Conservation (phyloP, 2,329 filamentous ascomycete genomes). For the Fusarium metavorans region DNA sequence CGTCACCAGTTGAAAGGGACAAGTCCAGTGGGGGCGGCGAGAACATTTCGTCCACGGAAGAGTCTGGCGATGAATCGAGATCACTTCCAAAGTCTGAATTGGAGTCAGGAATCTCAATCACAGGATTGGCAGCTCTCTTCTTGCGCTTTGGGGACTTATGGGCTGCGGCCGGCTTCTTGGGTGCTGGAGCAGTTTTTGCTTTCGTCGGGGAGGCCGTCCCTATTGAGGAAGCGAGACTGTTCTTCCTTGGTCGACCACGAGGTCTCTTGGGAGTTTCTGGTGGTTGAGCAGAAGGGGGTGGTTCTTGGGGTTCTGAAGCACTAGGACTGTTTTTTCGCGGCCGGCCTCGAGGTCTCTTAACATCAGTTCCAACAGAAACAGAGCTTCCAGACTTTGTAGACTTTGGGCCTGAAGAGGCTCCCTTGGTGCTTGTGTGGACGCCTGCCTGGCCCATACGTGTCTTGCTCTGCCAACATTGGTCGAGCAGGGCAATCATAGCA, state of each 20-base stretch:
- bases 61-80: slow-evolving; percentile 49
- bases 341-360: slow-evolving; percentile 49
- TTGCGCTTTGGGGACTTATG: slow-evolving; percentile 32
- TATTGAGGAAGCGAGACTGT: slow-evolving; percentile 18
- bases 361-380: slow-evolving; percentile 8
- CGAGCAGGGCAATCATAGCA: slow-evolving; percentile 76
- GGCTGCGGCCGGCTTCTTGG: slow-evolving; percentile 15
- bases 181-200: slow-evolving; percentile 5
- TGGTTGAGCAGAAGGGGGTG: slow-evolving; percentile 51
- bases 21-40: slow-evolving; percentile 58
- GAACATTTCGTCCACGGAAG: slow-evolving; percentile 54
- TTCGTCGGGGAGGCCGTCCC: slow-evolving; percentile 12
- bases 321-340: slow-evolving; percentile 48
- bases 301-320: slow-evolving; percentile 46
- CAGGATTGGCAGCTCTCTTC: slow-evolving; percentile 22
- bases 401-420: slow-evolving; percentile 25
- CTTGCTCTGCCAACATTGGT: slow-evolving; percentile 78
- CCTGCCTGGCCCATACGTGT: slow-evolving; percentile 43
- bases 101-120: slow-evolving; percentile 65
- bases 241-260: slow-evolving; percentile 59
- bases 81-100: slow-evolving; percentile 54
- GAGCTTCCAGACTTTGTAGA: slow-evolving; percentile 23
- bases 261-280: slow-evolving; percentile 50
- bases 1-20: slow-evolving; percentile 58
- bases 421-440: slow-evolving; percentile 34